Evolutionary conservation across 192 early-diverging fungal species (phyloP).

Genomic region (Coemansia sp.): DNA sequence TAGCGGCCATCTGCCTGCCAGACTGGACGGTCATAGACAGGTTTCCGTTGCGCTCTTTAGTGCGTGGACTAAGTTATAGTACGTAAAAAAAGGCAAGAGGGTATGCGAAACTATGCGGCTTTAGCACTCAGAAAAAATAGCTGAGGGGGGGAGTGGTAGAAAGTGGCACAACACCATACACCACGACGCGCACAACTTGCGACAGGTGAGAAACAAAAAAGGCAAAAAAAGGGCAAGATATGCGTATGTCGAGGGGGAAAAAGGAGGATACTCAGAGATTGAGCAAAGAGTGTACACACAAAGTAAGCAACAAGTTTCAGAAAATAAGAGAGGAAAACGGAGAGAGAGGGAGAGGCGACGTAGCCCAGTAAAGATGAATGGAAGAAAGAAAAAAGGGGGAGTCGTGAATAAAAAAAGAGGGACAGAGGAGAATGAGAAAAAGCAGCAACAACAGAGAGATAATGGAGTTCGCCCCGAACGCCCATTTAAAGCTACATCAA

Average conservation of each 20-base stretch:
- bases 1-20: slow-evolving; percentile 3
- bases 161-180: background rate
- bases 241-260: background rate
- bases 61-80: background rate
- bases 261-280: background rate
- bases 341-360: background rate
- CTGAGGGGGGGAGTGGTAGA: background rate
- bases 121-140: background rate
- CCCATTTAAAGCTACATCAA: background rate
- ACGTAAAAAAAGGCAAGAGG: background rate
- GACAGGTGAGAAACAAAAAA: background rate
- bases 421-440: background rate
- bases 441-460: background rate
- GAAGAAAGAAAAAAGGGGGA: background rate
- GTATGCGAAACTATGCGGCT: background rate
- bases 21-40: background rate
- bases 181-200: background rate
- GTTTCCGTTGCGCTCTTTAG: background rate
- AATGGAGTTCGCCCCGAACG: background rate
- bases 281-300: background rate
- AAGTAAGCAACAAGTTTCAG: background rate
- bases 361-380: slow-evolving; percentile 6
- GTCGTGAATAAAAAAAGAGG: slow-evolving; percentile 6
- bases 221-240: no score
- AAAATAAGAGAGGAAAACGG: background rate